Base-by-base conservation (phyloP, 1,284 basidiomycete species). In the Sphagnurus paluster region DNA sequence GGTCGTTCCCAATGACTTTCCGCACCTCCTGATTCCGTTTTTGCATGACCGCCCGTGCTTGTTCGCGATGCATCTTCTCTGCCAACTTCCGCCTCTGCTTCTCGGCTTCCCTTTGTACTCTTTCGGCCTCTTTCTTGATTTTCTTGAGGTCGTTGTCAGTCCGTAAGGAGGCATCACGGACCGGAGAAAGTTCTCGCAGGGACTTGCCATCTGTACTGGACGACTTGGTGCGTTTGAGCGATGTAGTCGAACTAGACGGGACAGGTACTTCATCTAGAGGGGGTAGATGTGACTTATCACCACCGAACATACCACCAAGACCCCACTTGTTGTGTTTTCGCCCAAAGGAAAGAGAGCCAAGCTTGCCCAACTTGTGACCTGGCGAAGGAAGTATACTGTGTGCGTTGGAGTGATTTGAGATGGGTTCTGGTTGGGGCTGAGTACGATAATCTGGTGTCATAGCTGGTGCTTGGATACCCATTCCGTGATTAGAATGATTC, bases 31-130 rank as follows among this genome's bases (percentile, higher is more conserved):
- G 80, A 48, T 80, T 84, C 61, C 93, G 89, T 73, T 98, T 98
- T 63, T 87, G 84, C 84, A 98, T 89, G 65, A 98, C 96, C 29
- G 93, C 94, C 42, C 96, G 82, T 5, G 96, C 93, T 59, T 96
- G 87, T 58, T 98, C 95, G 58, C 74, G 79, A 56, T 84, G 80
- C 59, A 69, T 80, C 63, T 84, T 83, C 65, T 87, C 82, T 23
- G 82, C 84, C 37, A 90, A 79, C 48, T 86, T 82, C 50, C 93
- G 90, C 53, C 87, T 86, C 52, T 92, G 87, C 63, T 87, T 85
- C 71, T 96, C 93, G 20, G 90, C 88, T 66, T 98, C 93, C 48
- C 83, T 82, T 28, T 87, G 85, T 42, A 89, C 72, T 41, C 84
- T 80, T 64, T 94, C 88, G 1, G 90, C 90, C 67, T 95, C 90